Base-by-base conservation (phyloP, 768 basidiomycete species). In the Clitopilus hobsonii region DNA sequence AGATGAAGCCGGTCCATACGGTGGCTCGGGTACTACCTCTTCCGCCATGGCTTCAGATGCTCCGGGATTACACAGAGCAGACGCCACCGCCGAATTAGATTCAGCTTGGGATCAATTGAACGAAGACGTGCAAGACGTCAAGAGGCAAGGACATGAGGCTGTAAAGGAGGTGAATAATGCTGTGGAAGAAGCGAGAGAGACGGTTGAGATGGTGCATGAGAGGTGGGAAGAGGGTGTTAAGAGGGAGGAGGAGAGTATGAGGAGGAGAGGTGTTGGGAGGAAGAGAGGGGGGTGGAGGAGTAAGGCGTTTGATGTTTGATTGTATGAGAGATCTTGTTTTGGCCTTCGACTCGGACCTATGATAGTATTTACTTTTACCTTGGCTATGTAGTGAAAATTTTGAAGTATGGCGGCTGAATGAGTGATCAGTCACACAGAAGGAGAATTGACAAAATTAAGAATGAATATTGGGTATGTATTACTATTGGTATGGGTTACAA, bases 101-200 rank as follows among this genome's bases (percentile, higher is more conserved):
- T n/a, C 13, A 14, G 32, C 32, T 4, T 36, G 4, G 4, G 32
- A 36, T 36, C 32, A 71, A 55, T 65, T 65, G 4, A 70, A 69
- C 7, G 62, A 69, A 0, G 67, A 69, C 52, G 67, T 60, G 6
- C 60, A 53, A 24, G 64, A 64, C 5, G 65, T 65, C 6, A 60
- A 63, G 45, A 65, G 56, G 20, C 58, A 53, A 8, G 60, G 61
- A 47, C 56, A 64, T 51, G 56, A 59, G 49, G 54, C 58, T 20
- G 54, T 60, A 38, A 56, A 58, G 7, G 63, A 55, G 24, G 58
- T 62, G 4, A 58, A 54, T 16, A 53, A 56, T 14, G 47, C 57
- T 11, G 52, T 61, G 5, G 30, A 53, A 14, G 55, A 56, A 10
- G 52, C 32, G 13, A 36, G 32, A n/a, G n/a, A 36, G 13, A 36